Conservation (phyloP, 1,284 basidiomycete genomes). For the Trametes versicolor region DNA sequence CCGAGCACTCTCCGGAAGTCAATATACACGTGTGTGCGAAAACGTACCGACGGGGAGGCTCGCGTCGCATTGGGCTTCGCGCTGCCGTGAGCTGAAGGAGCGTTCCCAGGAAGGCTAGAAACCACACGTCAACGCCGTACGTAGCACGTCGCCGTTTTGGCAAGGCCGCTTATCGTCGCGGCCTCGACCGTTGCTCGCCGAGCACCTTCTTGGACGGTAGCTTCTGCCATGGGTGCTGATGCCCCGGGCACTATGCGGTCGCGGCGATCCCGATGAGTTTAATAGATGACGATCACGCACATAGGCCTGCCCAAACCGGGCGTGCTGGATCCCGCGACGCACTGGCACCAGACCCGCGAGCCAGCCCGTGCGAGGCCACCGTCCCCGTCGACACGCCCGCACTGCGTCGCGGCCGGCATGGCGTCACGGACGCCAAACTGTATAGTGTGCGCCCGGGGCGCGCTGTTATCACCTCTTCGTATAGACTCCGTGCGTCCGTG, state of each 20-base stretch:
- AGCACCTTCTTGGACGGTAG: not conserved
- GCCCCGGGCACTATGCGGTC: conserved; percentile 17
- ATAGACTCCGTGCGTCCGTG: conserved; percentile 26
- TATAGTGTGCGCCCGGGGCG: conserved; percentile 6
- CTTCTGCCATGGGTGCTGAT: conserved; percentile 17
- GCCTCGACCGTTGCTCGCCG: conserved; percentile 13
- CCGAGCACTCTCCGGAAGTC: conserved; percentile 20
- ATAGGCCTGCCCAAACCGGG: conserved; percentile 5
- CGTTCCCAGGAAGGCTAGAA: not conserved
- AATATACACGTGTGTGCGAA: conserved; percentile 18
- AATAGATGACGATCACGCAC: not conserved
- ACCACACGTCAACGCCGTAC: conserved; percentile 12
- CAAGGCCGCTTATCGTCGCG: conserved; percentile 12
- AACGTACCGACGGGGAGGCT: not conserved
- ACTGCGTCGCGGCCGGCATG: not conserved
- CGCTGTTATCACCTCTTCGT: conserved; percentile 26
- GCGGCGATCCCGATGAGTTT: conserved; percentile 1
- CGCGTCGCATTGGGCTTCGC: not conserved
- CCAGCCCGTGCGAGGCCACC: not conserved
- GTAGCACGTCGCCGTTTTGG: conserved; percentile 4
- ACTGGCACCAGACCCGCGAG: conserved; percentile 1
- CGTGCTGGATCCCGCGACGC: conserved; percentile 5
- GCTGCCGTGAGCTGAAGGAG: conserved; percentile 8
- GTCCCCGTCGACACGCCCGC: not conserved
- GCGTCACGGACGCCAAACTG: not conserved